These are phyloP conservation scores for Usnea hakonensis DNA, from an alignment of 495 filamentous ascomycete genomes.

Conservation along the genomic window DNA sequence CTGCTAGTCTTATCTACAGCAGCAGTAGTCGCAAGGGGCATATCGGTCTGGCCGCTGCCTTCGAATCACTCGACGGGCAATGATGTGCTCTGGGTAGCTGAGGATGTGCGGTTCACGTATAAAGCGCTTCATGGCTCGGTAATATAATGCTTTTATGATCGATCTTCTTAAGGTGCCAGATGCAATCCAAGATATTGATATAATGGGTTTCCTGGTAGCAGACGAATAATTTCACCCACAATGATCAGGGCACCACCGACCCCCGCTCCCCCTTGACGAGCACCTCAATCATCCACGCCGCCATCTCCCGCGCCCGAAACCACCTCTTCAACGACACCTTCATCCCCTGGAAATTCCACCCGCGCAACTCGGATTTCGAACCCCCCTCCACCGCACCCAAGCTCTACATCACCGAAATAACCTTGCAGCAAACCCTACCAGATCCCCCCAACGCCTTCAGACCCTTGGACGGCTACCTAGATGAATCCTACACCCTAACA, in stretches of 20 bases:
- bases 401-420: conserved; percentile 2
- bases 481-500: conserved; percentile 51
- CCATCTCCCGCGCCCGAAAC: conserved; percentile 5
- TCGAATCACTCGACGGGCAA: not conserved
- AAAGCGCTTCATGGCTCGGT: not conserved
- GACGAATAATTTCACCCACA: not conserved
- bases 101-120: not conserved
- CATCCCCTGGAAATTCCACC: conserved; percentile 70
- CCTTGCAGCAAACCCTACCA: not conserved
- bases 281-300: conserved; percentile 4
- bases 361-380: conserved; percentile 52
- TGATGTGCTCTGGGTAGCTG: not conserved
- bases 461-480: conserved; percentile 32
- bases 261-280: not conserved
- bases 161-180: too few relatives aligned
- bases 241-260: not conserved
- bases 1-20: not conserved
- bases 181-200: too few relatives aligned
- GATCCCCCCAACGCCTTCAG: conserved; percentile 10
- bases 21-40: not conserved
- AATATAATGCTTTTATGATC: too few relatives aligned
- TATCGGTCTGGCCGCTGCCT: not conserved
- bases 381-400: conserved; percentile 31
- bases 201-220: not conserved
- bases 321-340: conserved; percentile 30